Evolutionary conservation across 2,329 filamentous ascomycete species (phyloP).

Genomic region (Colletotrichum incanum): DNA sequence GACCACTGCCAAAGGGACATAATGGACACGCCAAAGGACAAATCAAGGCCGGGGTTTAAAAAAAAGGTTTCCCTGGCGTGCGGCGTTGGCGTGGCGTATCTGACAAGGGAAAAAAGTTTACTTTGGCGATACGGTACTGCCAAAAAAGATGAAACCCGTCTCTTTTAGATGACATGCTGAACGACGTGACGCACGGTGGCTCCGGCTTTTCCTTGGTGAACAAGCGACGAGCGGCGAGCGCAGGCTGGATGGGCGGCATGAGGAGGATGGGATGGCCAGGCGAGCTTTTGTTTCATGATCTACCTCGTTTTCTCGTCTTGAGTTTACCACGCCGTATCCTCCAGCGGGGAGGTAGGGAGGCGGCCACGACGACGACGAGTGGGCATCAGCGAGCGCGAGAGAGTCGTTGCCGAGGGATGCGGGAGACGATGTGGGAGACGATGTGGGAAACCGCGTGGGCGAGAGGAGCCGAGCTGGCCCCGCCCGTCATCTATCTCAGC

Average conservation of each 20-base stretch:
- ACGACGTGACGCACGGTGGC: neutral
- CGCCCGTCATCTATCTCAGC: constrained; percentile 41
- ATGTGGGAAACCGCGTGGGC: neutral
- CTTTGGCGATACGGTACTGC: neutral
- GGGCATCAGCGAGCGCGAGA: neutral
- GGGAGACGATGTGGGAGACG: constrained; percentile 1
- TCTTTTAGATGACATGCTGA: constrained; percentile 32
- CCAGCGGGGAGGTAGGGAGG: neutral
- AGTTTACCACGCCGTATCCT: neutral
- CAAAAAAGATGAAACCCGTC: constrained; percentile 41
- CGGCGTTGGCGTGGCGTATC: constrained; percentile 30
- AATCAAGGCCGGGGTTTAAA: constrained; percentile 34
- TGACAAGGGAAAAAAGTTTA: constrained; percentile 25
- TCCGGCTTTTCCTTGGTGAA: neutral
- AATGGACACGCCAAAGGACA: neutral
- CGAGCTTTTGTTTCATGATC: constrained; percentile 38
- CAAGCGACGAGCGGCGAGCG: neutral
- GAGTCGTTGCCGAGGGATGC: constrained; percentile 19
- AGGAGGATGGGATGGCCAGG: constrained; percentile 9
- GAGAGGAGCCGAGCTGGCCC: constrained; percentile 19
- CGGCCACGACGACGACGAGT: neutral
- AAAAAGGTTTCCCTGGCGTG: constrained; percentile 36
- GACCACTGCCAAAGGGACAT: neutral
- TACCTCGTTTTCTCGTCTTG: constrained; percentile 17
- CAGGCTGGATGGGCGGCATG: constrained; percentile 1